These are phyloP conservation scores for Sphaerulina vaccinii DNA, from an alignment of 2,329 filamentous ascomycete species.

Conservation along the genomic window DNA sequence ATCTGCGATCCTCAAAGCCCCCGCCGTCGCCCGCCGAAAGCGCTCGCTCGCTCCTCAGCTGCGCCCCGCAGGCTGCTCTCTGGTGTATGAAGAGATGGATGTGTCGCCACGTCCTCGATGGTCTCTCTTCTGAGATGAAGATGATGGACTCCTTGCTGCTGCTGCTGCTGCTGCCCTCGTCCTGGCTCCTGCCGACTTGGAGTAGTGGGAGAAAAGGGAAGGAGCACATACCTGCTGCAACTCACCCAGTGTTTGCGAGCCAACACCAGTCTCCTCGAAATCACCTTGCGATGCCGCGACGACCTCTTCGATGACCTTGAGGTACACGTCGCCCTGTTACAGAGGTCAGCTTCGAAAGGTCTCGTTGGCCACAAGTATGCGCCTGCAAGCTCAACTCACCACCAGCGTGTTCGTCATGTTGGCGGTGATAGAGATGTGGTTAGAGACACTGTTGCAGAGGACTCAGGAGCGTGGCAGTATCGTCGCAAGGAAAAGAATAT, in stretches of 20 bases:
- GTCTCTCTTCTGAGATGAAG: background rate
- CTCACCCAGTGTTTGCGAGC: conserved; percentile 81
- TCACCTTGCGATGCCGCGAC: conserved; percentile 71
- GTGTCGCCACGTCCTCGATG: background rate
- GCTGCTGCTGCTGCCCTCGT: background rate
- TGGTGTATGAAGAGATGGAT: conserved; percentile 1
- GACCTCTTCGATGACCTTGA: conserved; percentile 81
- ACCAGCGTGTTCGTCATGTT: conserved; percentile 34
- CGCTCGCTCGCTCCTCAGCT: conserved; percentile 19
- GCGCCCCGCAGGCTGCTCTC: conserved; percentile 14
- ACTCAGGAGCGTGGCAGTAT: background rate
- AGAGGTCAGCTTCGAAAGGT: conserved; percentile 21
- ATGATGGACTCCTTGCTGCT: background rate
- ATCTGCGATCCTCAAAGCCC: conserved; percentile 41
- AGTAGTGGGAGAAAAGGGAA: conserved; percentile 1
- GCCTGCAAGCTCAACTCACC: conserved; percentile 21
- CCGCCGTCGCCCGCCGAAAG: conserved; percentile 40
- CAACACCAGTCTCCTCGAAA: conserved; percentile 94
- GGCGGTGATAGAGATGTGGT: conserved; percentile 3
- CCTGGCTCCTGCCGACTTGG: background rate
- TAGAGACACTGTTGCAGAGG: background rate
- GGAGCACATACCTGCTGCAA: conserved; percentile 69
- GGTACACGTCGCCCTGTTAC: conserved; percentile 71
- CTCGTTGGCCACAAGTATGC: background rate
- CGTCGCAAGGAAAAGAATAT: conserved; percentile 1